Percentiles rank a stretch among this genome's conserved stretches.
These are phyloP conservation scores for Fusarium sp. DNA, from an alignment of 2,329 filamentous ascomycete species.

Conservation along the genomic window DNA sequence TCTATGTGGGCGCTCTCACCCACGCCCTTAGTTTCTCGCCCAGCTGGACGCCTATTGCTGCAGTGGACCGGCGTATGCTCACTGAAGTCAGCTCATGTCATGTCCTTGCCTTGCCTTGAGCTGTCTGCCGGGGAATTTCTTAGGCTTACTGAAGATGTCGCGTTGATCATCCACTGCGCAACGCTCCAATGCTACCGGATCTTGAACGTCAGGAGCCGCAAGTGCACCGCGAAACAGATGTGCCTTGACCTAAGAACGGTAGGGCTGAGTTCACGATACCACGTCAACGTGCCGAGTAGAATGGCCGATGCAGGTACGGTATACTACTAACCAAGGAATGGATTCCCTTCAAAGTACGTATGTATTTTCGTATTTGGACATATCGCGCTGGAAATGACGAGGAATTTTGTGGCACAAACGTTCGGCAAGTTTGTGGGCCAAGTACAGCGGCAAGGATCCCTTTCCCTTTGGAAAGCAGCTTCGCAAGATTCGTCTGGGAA, in stretches of 20 bases:
- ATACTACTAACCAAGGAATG: slow-evolving; percentile 20
- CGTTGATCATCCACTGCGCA: slow-evolving; percentile 33
- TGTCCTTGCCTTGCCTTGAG: slow-evolving; percentile 4
- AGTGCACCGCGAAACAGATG: slow-evolving; percentile 31
- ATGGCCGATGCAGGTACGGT: slow-evolving; percentile 14
- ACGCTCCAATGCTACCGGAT: slow-evolving; percentile 35
- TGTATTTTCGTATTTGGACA: slow-evolving; percentile 38
- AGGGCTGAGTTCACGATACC: slow-evolving; percentile 41
- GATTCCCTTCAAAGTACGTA: slow-evolving; percentile 36
- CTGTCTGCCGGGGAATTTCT: slow-evolving; percentile 23
- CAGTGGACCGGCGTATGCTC: slow-evolving; percentile 14
- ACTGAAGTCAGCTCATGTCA: slow-evolving; percentile 15
- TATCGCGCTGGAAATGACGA: slow-evolving; percentile 26
- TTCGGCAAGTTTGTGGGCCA: slow-evolving; percentile 33
- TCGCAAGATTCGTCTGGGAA: slow-evolving; percentile 36
- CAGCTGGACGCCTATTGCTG: slow-evolving; percentile 22
- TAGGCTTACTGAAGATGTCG: slow-evolving; percentile 24
- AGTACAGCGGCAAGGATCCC: slow-evolving; percentile 41
- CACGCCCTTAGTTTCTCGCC: slow-evolving; percentile 34
- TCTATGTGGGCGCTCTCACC: slow-evolving; percentile 24
- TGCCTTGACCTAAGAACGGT: slow-evolving; percentile 28
- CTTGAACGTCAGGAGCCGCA: slow-evolving; percentile 30
- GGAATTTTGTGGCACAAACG: slow-evolving; percentile 33
- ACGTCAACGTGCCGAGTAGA: slow-evolving; percentile 30
- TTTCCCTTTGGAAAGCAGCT: slow-evolving; percentile 26